phyloP scores from a whole-genome alignment of 1,139 yeast genomes.

The Candida sp. region DNA sequence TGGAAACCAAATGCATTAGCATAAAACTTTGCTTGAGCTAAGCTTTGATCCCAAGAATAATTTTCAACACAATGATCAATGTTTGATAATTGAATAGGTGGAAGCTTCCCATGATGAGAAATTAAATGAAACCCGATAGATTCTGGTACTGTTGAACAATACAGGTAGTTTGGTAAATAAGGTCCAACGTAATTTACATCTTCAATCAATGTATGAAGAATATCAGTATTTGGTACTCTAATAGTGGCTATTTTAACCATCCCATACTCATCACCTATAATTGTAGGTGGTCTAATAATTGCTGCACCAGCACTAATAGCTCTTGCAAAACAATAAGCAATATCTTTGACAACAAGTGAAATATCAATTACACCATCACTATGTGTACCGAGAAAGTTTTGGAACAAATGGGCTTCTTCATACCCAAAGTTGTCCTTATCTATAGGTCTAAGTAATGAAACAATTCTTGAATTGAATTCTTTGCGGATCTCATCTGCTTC shows the following conservation, averaged over 20 bases:
- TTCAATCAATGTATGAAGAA: slow-evolving; percentile 66
- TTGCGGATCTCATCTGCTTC: slow-evolving; percentile 5
- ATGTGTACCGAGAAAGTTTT: slow-evolving; percentile 50
- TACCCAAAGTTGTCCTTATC: slow-evolving; percentile 14
- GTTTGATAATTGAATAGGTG: slow-evolving; percentile 30
- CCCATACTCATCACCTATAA: slow-evolving; percentile 46
- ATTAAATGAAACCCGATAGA: slow-evolving; percentile 5
- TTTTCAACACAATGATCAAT: slow-evolving; percentile 85
- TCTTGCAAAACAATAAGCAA: slow-evolving; percentile 35
- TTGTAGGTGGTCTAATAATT: slow-evolving; percentile 40
- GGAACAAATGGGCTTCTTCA: slow-evolving; percentile 23
- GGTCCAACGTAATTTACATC: slow-evolving; percentile 40
- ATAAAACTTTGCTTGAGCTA: slow-evolving; percentile 53
- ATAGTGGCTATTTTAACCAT: slow-evolving; percentile 52
- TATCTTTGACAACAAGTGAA: slow-evolving; percentile 55
- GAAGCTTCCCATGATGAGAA: slow-evolving; percentile 17
- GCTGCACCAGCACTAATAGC: slow-evolving; percentile 58
- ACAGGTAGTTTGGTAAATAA: slow-evolving; percentile 57
- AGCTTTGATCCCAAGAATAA: slow-evolving; percentile 69
- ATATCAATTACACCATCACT: slow-evolving; percentile 81
- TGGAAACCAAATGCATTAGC: slow-evolving; percentile 67
- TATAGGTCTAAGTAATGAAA: slow-evolving; percentile 4
- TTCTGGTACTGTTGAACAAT: slow-evolving; percentile 4
- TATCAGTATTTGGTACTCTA: slow-evolving; percentile 56
- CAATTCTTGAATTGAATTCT: slow-evolving; percentile 9